Evolutionary conservation across 305 asterid species (phyloP), one percentile per base, ranked within the genome.

Genomic region (Fraxinus sp.): DNA sequence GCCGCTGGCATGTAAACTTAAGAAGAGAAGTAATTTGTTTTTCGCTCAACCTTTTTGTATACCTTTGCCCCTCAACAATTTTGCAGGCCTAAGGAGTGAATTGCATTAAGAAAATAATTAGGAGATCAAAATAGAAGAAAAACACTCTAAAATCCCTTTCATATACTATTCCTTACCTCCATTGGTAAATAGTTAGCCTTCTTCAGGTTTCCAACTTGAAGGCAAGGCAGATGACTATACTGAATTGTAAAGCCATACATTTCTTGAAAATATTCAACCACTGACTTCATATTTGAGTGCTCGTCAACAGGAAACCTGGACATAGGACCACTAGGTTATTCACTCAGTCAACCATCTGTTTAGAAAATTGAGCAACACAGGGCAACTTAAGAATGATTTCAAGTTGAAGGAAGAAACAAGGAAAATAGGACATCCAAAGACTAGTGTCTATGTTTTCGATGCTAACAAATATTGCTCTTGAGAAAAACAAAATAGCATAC

Each of bases 151-250:
- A 57, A 35, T 22, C 28, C 24, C 22, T 24, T 35, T 62, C 3
- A 52, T n/a, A 18, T 33, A 72, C 33, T 68, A 70, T 28, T 32
- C 80, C 86, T 44, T 26, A 95, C 99, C 99, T 97, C 99, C 99
- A 97, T 95, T 3, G 99, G 99, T 79, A 97, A 88, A 88, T 97
- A 97, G 89, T 92, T 97, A 39, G 97, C 98, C 89, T 97, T 97
- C 93, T 94, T 97, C 89, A 95, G 98, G 88, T 93, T 97, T 86
- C 99, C 99, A 20, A 97, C 98, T 97, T 97, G 99, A 66, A 97
- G 98, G 89, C 99, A 97, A 82, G 99, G 99, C 80, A 97, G 97
- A 88, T 97, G 98, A 72, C 95, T 83, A 52, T 97, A 87, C 90
- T 94, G 97, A 85, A 97, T 97, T 1, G 94, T 90, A 88, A 95